Conservation (phyloP, 805 yeast species). For the Yamadazyma phyllophila region DNA sequence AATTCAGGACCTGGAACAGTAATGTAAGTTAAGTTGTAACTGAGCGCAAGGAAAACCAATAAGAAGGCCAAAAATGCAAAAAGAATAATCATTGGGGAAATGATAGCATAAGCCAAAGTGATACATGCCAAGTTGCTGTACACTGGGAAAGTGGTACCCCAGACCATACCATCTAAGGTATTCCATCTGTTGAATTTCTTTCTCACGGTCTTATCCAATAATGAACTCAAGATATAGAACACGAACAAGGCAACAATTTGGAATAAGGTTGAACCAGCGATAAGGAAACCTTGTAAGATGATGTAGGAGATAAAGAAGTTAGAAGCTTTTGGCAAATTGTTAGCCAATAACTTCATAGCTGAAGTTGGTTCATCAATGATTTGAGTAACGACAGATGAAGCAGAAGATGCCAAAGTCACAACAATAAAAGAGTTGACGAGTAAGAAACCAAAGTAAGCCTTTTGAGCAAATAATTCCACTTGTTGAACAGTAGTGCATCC, state of each 20-base stretch:
- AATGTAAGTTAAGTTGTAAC: slow-evolving; percentile 75
- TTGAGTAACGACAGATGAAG: slow-evolving; percentile 62
- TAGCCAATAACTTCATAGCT: slow-evolving; percentile 59
- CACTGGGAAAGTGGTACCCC: slow-evolving; percentile 81
- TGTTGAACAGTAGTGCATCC: slow-evolving; percentile 59
- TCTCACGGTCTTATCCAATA: slow-evolving; percentile 64
- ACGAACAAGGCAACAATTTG: slow-evolving; percentile 60
- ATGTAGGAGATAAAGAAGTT: slow-evolving; percentile 71
- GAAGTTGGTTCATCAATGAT: slow-evolving; percentile 57
- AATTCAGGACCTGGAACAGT: slow-evolving; percentile 65
- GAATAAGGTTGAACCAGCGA: slow-evolving; percentile 62
- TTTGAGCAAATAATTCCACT: slow-evolving; percentile 64
- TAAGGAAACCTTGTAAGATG: slow-evolving; percentile 64
- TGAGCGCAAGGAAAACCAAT: slow-evolving; percentile 70
- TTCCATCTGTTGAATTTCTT: slow-evolving; percentile 63
- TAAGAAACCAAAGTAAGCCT: slow-evolving; percentile 66
- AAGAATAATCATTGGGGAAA: slow-evolving; percentile 78
- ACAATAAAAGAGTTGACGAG: slow-evolving; percentile 70
- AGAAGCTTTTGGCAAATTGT: slow-evolving; percentile 69
- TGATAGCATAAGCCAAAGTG: slow-evolving; percentile 62
- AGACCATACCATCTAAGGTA: slow-evolving; percentile 49
- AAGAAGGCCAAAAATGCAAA: slow-evolving; percentile 72
- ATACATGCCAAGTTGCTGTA: slow-evolving; percentile 71
- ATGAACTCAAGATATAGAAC: slow-evolving; percentile 54
- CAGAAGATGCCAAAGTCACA: slow-evolving; percentile 69